Percentiles rank a stretch among this genome's conserved stretches.
Conservation (phyloP, 2,329 filamentous ascomycete genomes). For the Botrytis byssoidea region DNA sequence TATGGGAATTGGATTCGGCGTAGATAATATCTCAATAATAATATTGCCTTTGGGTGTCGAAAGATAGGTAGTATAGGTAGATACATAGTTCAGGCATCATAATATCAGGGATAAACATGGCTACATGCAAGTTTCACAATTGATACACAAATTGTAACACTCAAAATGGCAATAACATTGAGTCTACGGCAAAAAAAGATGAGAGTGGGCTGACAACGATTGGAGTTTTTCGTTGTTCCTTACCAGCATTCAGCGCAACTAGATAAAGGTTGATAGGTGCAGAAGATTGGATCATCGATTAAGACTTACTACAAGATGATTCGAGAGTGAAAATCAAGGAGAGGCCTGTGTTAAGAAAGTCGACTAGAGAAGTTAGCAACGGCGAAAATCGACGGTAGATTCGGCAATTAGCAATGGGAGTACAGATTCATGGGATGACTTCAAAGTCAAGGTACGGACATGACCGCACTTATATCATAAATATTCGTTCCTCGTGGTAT, state of each 20-base stretch:
- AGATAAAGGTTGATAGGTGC: too few relatives aligned
- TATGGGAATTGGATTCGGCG: background rate
- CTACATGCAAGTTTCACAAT: background rate
- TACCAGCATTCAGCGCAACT: background rate
- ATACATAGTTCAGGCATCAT: background rate
- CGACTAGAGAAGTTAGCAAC: background rate
- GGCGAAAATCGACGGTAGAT: background rate
- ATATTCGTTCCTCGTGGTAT: background rate
- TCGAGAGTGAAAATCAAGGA: background rate
- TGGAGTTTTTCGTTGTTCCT: constrained; percentile 5
- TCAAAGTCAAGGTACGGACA: background rate
- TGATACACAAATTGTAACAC: background rate
- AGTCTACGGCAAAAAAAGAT: background rate
- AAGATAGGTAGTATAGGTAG: background rate
- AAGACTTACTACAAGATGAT: background rate
- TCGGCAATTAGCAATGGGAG: background rate
- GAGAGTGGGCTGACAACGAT: constrained; percentile 9
- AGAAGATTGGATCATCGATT: background rate
- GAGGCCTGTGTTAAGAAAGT: background rate
- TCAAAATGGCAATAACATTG: background rate
- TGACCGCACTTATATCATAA: background rate
- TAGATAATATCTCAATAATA: background rate
- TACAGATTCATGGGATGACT: background rate
- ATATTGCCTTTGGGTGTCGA: background rate
- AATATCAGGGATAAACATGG: background rate